Base-by-base conservation (phyloP, 2,329 filamentous ascomycete genomes). In the Cordyceps cicadae region DNA sequence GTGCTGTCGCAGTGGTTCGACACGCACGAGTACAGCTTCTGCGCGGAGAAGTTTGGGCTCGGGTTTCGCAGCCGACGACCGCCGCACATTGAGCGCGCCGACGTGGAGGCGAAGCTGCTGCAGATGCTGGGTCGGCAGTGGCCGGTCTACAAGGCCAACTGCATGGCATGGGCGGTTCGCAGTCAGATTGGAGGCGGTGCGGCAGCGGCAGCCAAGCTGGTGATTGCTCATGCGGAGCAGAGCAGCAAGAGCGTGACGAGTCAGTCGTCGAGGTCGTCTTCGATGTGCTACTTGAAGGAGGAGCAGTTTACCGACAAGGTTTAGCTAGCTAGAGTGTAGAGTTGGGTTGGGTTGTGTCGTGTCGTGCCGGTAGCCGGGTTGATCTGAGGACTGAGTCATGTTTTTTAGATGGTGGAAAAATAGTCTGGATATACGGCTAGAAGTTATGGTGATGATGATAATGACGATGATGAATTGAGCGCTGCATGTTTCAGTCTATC, bases 1-100 rank as follows among this genome's bases (percentile, higher is more conserved):
- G 54, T 56, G 17, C 54, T 56, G 17, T 46, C 41, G 26, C 54
- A 56, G 54, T 56, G 54, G 54, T 56, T 56, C 26, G 54, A 56
- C 54, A 56, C 54, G 54, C 54, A 56, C 54, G 54, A 56, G 54
- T 56, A 56, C 41, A 41, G 54, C 6, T 48, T 19, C 26, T 46
- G 54, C 54, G 54, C 54, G 15, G 54, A 56, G 26, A 48, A 45
- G 41, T 56, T 48, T 48, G 54, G 54, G 11, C 41, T 56, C 32
- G 54, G 54, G 24, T 56, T 56, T 26, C 54, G 54, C 39, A 56
- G 54, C 41, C 54, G 41, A 7, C 54, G 54, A 1, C 54, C 54
- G 26, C 54, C 54, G n/a, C 21, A 6, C 24, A 56, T 56, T 6
- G 54, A 56, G 26, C 14, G 1, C 3, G 4, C n/a, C 15, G 54